Evolutionary conservation across 2,329 filamentous ascomycete genomes (phyloP), one percentile per base, ranked within the genome.

Genomic region (Alternaria postmessia): DNA sequence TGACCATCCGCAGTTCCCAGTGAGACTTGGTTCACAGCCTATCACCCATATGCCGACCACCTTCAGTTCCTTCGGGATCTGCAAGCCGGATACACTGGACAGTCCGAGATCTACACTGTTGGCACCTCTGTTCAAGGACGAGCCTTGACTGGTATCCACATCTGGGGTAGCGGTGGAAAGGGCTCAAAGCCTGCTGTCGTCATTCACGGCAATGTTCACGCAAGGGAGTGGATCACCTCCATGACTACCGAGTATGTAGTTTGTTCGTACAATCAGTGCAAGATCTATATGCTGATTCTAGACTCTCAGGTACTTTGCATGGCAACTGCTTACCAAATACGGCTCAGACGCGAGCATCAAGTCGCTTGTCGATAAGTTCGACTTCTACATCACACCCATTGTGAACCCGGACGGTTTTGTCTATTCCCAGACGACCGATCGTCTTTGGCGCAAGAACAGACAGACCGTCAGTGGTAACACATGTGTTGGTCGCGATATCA

Each of bases 401-500:
- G 64, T 64, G 38, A 67, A 70, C 54, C 64, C 64, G 14, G 64
- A 67, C 58, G 75, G 77, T n/a, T 79, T 79, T 58, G 70, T 75
- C 44, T 79, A 79, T 67, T 63, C 69, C 11, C 77, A 79, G 43
- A 78, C 75, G 8, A 77, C 62, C n/a, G 75, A 79, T 55, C 76
- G 77, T 55, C 70, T 79, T 36, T 79, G 77, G 77, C 74, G 77
- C 59, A 79, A 79, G 69, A 79, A 79, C 66, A 72, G 77, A 34
- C 75, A 78, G 57, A 72, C 70, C 14, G 68, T 74, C 12, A 70
- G 67, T 51, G 65, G 69, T 20, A 73, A 62, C 62, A 66, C 66
- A 38, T 79, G 77, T 54, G 63, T 77, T 43, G 77, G 77, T 39
- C 71, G 72, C 14, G 77, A 79, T 57, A 77, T 75, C 66, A 79